These are phyloP conservation scores for Funneliformis mosseae DNA, from an alignment of 192 early-diverging fungal genomes.

Conservation along the genomic window DNA sequence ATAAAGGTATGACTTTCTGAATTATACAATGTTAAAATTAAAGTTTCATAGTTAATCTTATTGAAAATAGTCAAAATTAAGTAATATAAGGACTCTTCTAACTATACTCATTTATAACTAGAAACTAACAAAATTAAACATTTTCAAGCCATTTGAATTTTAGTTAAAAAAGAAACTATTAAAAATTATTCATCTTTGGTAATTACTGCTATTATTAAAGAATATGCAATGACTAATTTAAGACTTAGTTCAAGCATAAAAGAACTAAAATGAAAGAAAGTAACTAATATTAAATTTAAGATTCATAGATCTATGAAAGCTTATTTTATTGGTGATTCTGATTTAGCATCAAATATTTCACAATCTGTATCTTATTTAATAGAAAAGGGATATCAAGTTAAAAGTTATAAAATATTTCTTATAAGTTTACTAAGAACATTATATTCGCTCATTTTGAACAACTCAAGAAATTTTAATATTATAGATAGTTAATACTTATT, in stretches of 20 bases:
- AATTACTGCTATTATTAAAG: neutral
- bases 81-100: neutral
- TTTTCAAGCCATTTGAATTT: no score
- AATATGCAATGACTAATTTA: neutral
- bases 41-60: neutral
- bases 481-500: no score
- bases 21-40: neutral
- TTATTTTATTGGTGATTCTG: neutral
- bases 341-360: no score
- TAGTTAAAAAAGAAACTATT: neutral
- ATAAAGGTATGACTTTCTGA: neutral
- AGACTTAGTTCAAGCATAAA: no score
- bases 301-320: neutral
- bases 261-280: no score
- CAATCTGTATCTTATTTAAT: no score
- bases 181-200: conserved; percentile 7
- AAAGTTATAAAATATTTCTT: no score
- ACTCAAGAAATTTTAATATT: no score
- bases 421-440: no score
- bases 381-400: no score
- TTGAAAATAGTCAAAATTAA: neutral
- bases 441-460: no score
- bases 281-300: neutral
- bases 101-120: neutral
- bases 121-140: neutral